A percentile compares a stretch with the other conserved stretches of the same genome.
phyloP scores from a whole-genome alignment of 2,329 filamentous ascomycete species.

The Capronia coronata region DNA sequence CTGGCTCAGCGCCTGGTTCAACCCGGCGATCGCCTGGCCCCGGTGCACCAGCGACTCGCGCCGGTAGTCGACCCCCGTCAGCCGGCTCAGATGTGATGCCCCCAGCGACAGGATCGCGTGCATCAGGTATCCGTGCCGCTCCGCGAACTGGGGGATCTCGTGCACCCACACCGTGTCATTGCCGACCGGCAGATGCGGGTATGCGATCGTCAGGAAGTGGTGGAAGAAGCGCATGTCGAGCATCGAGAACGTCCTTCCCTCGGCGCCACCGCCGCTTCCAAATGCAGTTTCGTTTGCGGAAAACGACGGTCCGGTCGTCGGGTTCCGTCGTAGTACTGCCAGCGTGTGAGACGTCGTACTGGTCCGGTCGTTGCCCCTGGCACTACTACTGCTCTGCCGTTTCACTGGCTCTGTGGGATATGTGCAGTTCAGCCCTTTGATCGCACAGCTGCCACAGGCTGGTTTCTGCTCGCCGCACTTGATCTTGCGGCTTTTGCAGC shows the following conservation, averaged over 20 bases:
- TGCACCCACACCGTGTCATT: slow-evolving; percentile 62
- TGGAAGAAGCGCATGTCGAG: slow-evolving; percentile 50
- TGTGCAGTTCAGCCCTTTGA: slow-evolving; percentile 32
- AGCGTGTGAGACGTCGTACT: slow-evolving; percentile 16
- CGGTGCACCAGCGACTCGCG: slow-evolving; percentile 58
- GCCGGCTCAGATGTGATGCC: slow-evolving; percentile 51
- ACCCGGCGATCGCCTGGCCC: slow-evolving; percentile 57
- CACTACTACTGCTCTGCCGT: background rate
- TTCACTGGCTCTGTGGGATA: slow-evolving; percentile 27
- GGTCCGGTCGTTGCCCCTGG: too few species aligned
- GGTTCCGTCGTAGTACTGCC: slow-evolving; percentile 23
- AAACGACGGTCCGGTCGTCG: slow-evolving; percentile 23
- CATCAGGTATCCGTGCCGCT: slow-evolving; percentile 64
- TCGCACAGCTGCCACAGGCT: slow-evolving; percentile 35
- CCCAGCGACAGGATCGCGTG: slow-evolving; percentile 63
- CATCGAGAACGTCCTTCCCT: slow-evolving; percentile 34
- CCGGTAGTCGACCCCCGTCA: slow-evolving; percentile 47
- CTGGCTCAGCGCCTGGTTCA: slow-evolving; percentile 48
- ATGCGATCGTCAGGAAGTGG: slow-evolving; percentile 48
- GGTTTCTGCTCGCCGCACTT: slow-evolving; percentile 41
- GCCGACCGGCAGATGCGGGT: slow-evolving; percentile 59
- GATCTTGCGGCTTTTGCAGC: slow-evolving; percentile 42
- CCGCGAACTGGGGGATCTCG: slow-evolving; percentile 60
- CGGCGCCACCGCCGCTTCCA: slow-evolving; percentile 1
- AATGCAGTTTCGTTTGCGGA: too few species aligned